Percentiles rank a stretch among this genome's conserved stretches.
These are phyloP conservation scores for Strobilomyces confusus DNA, from an alignment of 768 basidiomycete genomes.

Conservation along the genomic window DNA sequence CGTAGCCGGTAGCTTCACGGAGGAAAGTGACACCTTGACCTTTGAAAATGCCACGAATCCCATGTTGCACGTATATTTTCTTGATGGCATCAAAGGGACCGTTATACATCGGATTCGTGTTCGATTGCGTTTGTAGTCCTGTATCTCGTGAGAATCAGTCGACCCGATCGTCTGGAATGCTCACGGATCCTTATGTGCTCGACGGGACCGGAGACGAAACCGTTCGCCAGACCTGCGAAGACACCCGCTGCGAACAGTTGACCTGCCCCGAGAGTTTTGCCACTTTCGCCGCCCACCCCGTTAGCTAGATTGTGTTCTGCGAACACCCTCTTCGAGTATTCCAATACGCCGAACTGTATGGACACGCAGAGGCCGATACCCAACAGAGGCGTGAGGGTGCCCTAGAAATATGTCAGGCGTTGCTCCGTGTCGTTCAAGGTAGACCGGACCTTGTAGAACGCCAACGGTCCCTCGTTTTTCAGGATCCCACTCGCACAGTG, in stretches of 20 bases:
- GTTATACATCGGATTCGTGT: conserved; percentile 65
- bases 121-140: conserved; percentile 92
- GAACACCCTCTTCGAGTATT: conserved; percentile 80
- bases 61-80: conserved; percentile 74
- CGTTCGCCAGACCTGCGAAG: conserved; percentile 84
- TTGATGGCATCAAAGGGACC: conserved; percentile 87
- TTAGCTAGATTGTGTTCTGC: conserved; percentile 52
- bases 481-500: conserved; percentile 88
- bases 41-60: conserved; percentile 85
- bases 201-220: conserved; percentile 91
- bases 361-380: conserved; percentile 95
- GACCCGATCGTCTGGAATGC: conserved; percentile 1
- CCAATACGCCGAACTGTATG: conserved; percentile 91
- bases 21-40: conserved; percentile 87
- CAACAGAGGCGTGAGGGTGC: conserved; percentile 83
- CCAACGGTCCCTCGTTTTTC: conserved; percentile 86
- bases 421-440: background rate
- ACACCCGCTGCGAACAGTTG: conserved; percentile 81
- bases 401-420: conserved; percentile 42
- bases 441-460: conserved; percentile 83
- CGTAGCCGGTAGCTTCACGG: conserved; percentile 80
- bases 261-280: conserved; percentile 49
- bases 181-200: conserved; percentile 88
- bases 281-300: conserved; percentile 64
- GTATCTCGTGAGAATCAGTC: conserved; percentile 4